Percentiles rank a stretch among this genome's conserved stretches.
Conservation (phyloP, 257 asterid species). For the Solanum pinnatisectum region DNA sequence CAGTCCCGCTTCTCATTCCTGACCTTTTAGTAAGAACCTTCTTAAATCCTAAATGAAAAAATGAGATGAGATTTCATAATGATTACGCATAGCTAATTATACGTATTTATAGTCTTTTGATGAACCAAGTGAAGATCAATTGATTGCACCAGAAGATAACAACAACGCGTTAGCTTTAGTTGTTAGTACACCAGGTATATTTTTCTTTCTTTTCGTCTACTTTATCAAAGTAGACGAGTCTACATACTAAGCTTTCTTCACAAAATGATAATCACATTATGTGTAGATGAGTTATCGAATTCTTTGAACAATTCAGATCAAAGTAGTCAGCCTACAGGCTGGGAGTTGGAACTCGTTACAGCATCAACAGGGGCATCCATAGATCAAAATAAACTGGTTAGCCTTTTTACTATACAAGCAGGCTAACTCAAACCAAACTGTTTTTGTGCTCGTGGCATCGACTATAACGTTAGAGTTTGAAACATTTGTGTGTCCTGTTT, state of each 20-base stretch:
- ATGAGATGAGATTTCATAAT: background rate
- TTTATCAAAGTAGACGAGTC: background rate
- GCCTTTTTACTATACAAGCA: background rate
- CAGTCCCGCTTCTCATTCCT: slow-evolving; percentile 31
- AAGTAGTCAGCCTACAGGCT: slow-evolving; percentile 29
- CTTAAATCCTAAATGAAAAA: background rate
- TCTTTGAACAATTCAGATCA: slow-evolving; percentile 11
- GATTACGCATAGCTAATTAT: background rate
- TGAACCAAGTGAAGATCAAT: slow-evolving; percentile 37
- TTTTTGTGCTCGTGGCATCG: background rate
- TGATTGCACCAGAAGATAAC: slow-evolving; percentile 10
- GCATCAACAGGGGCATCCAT: slow-evolving; percentile 6
- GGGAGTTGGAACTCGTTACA: slow-evolving; percentile 64
- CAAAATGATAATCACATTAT: background rate
- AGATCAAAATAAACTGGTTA: slow-evolving; percentile 21
- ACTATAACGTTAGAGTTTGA: background rate
- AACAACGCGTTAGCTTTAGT: slow-evolving; percentile 9
- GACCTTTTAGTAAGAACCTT: slow-evolving; percentile 47
- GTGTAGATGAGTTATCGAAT: slow-evolving; percentile 16
- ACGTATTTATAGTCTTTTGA: slow-evolving; percentile 43
- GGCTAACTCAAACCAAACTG: background rate
- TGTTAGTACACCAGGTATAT: slow-evolving; percentile 28
- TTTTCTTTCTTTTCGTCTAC: background rate
- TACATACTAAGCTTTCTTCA: too few relatives aligned
- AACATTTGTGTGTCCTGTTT: background rate